phyloP scores from a whole-genome alignment of 2,329 filamentous ascomycete genomes.

The Endothia cerciana region DNA sequence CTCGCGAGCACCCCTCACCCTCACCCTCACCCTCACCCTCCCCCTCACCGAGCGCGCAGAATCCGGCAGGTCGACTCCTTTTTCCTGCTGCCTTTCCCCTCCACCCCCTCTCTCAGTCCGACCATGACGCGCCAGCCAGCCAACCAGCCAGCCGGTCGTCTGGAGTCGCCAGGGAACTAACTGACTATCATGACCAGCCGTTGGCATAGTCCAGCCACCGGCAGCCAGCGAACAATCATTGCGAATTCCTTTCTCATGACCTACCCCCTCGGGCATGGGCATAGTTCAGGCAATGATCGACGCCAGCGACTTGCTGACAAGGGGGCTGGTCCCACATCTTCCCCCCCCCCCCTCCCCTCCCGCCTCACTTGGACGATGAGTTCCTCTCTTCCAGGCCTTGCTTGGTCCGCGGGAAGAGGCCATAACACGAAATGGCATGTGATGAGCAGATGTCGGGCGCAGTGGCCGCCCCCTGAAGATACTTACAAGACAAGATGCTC shows the following conservation, averaged over 20 bases:
- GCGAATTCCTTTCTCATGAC: not conserved
- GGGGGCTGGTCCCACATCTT: not conserved
- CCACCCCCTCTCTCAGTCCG: not conserved
- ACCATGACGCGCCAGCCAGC: not conserved
- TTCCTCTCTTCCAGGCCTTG: not conserved
- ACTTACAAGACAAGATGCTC: slow-evolving; percentile 2
- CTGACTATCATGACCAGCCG: not conserved
- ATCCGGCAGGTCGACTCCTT: not conserved
- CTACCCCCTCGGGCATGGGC: not conserved
- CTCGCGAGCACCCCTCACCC: not conserved
- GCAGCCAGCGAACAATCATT: no score
- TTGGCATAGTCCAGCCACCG: not conserved
- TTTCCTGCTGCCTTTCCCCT: not conserved
- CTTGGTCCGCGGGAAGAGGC: not conserved
- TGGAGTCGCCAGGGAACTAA: no score
- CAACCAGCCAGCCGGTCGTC: not conserved
- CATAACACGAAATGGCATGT: not conserved
- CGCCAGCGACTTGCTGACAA: not conserved
- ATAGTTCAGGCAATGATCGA: not conserved
- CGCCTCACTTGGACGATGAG: not conserved
- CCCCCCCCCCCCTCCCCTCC: not conserved
- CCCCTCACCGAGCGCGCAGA: not conserved
- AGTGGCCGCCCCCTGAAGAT: not conserved
- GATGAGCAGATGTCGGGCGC: not conserved
- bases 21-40: not conserved